phyloP scores from a whole-genome alignment of 2,329 filamentous ascomycete species.

The Decorospora gaudefroyi region DNA sequence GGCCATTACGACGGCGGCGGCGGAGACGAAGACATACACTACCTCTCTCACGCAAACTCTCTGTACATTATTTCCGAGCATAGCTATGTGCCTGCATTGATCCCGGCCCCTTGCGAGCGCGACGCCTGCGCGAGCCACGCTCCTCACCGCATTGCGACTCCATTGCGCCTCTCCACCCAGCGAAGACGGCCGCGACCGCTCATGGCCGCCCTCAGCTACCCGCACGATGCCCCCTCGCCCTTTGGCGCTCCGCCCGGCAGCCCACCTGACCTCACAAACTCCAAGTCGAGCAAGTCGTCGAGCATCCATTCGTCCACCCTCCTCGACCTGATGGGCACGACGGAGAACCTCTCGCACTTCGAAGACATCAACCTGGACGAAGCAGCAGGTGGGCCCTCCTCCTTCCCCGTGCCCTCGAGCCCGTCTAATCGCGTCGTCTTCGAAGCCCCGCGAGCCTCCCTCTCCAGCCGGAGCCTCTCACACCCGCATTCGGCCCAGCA shows the following conservation, averaged over 20 bases:
- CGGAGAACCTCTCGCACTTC: constrained; percentile 76
- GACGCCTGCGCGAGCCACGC: constrained; percentile 27
- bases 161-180: constrained; percentile 17
- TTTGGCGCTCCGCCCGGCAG: constrained; percentile 63
- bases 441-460: constrained; percentile 33
- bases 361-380: constrained; percentile 90
- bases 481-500: constrained; percentile 26
- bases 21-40: constrained; percentile 21
- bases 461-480: constrained; percentile 24
- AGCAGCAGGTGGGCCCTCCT: constrained; percentile 44
- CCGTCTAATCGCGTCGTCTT: constrained; percentile 40
- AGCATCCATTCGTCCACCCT: constrained; percentile 80
- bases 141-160: constrained; percentile 33
- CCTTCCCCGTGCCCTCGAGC: constrained; percentile 52
- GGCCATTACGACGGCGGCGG: constrained; percentile 11
- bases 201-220: constrained; percentile 45
- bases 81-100: constrained; percentile 44
- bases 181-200: constrained; percentile 40
- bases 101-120: constrained; percentile 32
- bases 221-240: constrained; percentile 30
- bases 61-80: constrained; percentile 46
- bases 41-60: constrained; percentile 26
- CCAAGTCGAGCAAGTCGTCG: constrained; percentile 89
- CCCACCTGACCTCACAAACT: constrained; percentile 77
- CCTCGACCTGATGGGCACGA: constrained; percentile 62